Evolutionary conservation across 257 asterid species (phyloP), one percentile per base, ranked within the genome.

Genomic region (Ophiorrhiza pumila): DNA sequence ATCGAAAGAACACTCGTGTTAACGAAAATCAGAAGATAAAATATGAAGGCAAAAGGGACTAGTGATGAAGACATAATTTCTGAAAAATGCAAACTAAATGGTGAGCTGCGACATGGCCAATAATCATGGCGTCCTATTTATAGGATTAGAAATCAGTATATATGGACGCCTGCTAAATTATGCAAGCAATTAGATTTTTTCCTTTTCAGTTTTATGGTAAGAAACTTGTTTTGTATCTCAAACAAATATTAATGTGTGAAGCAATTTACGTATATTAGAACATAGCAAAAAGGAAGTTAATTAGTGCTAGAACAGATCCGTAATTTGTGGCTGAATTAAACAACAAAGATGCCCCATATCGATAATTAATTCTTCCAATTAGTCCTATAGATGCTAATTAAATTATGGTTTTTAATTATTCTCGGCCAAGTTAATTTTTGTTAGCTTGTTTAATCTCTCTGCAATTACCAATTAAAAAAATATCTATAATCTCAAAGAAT

Each of bases 1-100:
- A 76, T 5, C 18, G 89, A 80, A 52, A 41, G 58, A 34, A 42
- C 83, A 56, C 35, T n/a, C n/a, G n/a, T 79, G 4, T 78, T 62
- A 61, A 75, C 49, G 58, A 81, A 79, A 76, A 42, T 58, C 68
- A 72, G 3, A 73, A 62, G 23, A 52, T 55, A 68, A 64, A 79
- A 47, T 23, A 80, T 13, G 86, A 35, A n/a, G 62, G 71, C 41
- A 78, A 78, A 34, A 42, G 63, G 53, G 60, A 31, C 39, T 12
- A 11, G 0, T 63, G 32, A 39, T 63, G 32, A 39, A 63, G 50
- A 10, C 68, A 63, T 63, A 22, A 37, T 37, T 62, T 15, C 63
- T 13, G 22, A 11, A 57, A 35, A 57, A 27, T 2, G 17, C 23
- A 7, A 53, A 55, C 60, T 55, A 55, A 8, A 23, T n/a, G 32